These are phyloP conservation scores for Aureobasidium melanogenum DNA, from an alignment of 2,329 filamentous ascomycete genomes.

Conservation along the genomic window DNA sequence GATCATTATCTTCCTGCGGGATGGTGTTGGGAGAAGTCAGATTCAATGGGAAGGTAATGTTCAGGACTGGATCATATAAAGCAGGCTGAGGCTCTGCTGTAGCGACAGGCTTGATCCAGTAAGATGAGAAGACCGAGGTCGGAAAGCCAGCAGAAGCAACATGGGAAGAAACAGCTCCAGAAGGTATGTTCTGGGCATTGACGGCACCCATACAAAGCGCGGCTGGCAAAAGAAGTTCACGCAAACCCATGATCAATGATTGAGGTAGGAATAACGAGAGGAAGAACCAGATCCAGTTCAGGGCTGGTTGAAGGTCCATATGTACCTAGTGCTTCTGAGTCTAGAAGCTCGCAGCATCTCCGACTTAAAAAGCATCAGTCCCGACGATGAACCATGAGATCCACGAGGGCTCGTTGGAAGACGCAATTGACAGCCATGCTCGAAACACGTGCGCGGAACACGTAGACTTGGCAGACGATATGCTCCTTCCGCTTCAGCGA, in stretches of 20 bases:
- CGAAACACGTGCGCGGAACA: neutral
- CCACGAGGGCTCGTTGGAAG: neutral
- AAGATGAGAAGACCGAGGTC: slow-evolving; percentile 42
- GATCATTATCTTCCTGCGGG: slow-evolving; percentile 40
- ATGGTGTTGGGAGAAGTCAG: slow-evolving; percentile 47
- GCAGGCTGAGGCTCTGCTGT: slow-evolving; percentile 46
- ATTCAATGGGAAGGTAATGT: slow-evolving; percentile 42
- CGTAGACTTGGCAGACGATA: neutral
- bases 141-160: slow-evolving; percentile 42
- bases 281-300: neutral
- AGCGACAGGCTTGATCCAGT: slow-evolving; percentile 36
- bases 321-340: neutral
- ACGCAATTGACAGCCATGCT: slow-evolving; percentile 2
- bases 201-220: neutral
- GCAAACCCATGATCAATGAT: neutral
- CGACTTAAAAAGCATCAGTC: neutral
- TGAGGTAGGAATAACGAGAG: neutral
- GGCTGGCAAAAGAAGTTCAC: neutral
- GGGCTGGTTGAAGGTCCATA: neutral
- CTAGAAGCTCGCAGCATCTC: neutral
- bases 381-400: neutral
- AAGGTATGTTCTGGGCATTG: slow-evolving; percentile 9
- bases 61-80: slow-evolving; percentile 45
- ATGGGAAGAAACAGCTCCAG: slow-evolving; percentile 23
- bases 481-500: neutral